A percentile compares a stretch with the other conserved stretches of the same genome.
Conservation (phyloP, 1,139 yeast species). For the Pichia inconspicua region DNA sequence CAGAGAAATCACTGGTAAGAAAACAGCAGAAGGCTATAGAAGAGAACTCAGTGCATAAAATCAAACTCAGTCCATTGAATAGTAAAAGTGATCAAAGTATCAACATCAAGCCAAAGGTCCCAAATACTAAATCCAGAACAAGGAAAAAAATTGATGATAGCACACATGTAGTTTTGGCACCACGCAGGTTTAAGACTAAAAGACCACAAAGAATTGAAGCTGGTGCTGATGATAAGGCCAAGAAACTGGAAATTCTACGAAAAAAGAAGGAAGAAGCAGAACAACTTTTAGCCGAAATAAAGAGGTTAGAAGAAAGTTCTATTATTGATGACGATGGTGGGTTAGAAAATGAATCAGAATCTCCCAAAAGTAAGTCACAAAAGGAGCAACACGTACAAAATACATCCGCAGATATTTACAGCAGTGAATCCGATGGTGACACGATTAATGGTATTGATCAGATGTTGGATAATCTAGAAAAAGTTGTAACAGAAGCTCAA, state of each 20-base stretch:
- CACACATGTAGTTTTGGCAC: neutral
- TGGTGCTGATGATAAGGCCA: neutral
- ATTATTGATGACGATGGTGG: neutral
- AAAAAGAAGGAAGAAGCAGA: neutral
- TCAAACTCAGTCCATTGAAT: neutral
- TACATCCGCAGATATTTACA: neutral
- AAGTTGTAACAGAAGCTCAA: neutral
- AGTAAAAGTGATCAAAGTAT: neutral
- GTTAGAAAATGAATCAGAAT: neutral
- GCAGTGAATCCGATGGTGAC: neutral
- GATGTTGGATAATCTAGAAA: neutral
- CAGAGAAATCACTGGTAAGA: neutral
- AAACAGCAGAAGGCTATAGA: neutral
- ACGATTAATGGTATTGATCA: neutral
- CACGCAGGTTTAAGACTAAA: neutral
- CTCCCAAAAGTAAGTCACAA: neutral
- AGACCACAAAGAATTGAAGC: neutral
- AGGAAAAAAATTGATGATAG: neutral
- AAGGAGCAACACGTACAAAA: neutral
- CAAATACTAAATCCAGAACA: too few species aligned
- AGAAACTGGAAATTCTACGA: neutral
- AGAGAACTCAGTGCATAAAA: neutral
- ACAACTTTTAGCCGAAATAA: neutral
- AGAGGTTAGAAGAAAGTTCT: neutral
- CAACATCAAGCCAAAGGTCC: neutral